Evolutionary conservation across 768 basidiomycete genomes (phyloP), one percentile per base, ranked within the genome.

Genomic region (Phlebiopsis gigantea): DNA sequence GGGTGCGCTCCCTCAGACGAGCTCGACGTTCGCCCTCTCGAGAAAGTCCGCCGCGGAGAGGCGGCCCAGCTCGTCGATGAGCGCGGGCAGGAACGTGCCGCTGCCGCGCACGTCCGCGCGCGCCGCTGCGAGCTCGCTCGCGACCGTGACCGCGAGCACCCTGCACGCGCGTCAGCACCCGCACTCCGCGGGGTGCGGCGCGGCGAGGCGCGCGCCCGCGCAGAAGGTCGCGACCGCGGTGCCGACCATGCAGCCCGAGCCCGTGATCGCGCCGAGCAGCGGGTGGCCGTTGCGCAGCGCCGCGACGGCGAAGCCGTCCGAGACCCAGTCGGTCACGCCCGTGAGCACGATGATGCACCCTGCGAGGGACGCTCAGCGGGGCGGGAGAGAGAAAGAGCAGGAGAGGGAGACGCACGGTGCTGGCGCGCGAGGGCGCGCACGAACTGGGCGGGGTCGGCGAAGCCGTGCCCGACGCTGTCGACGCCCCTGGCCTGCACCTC

Each of bases 401-500:
- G n/a, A 12, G 39, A 24, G 39, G 12, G 30, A 1, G n/a, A 68
- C 88, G 69, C 62, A 93, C 92, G 78, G 73, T 95, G 85, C 71
- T 81, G 82, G 56, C 73, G 74, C 0, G 94, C 90, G 9, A 97
- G 74, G 8, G 74, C 68, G 62, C 75, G 79, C 41, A 95, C 89
- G 58, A 95, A 85, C 5, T 65, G 56, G 0, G 78, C 79, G 0
- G 95, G 90, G 69, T 96, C 79, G 50, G 78, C 74, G 71, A 96
- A 95, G 7, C 86, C 90, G 7, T 71, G 62, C 0, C 93, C 92
- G 15, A 85, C 74, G 58, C 88, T 90, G 68, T 98, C 95, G 0
- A 98, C 95, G 0, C 95, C 95, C 66, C 83, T 84, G 15, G 85
- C 80, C 57, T 77, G 68, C 2, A 90, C 93, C 76, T 95, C 95